Evolutionary conservation across 257 asterid species (phyloP).

Genomic region (Nicotiana tabacum): DNA sequence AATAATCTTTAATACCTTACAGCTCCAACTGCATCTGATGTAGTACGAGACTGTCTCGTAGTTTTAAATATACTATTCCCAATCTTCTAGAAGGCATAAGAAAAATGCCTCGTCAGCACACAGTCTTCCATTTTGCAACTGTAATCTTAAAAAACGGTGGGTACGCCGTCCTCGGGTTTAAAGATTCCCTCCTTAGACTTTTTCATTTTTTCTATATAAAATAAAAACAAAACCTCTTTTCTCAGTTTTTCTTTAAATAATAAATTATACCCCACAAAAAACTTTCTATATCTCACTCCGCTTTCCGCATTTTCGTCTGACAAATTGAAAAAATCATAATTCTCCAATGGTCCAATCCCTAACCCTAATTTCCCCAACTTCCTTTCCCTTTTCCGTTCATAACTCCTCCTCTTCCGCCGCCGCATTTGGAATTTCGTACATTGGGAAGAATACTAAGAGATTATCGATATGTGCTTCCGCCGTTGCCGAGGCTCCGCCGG

Average conservation of each 20-base stretch:
- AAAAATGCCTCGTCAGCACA: background rate
- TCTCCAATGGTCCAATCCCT: background rate
- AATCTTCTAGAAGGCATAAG: background rate
- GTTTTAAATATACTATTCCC: background rate
- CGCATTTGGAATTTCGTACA: background rate
- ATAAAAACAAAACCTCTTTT: background rate
- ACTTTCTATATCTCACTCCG: background rate
- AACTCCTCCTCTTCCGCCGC: background rate
- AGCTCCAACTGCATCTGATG: background rate
- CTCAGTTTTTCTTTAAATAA: background rate
- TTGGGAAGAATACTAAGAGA: background rate
- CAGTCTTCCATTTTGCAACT: background rate
- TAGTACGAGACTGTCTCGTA: background rate
- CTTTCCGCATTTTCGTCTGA: background rate
- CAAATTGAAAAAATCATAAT: background rate
- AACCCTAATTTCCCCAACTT: background rate
- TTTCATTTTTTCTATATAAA: background rate
- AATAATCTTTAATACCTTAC: too few species aligned
- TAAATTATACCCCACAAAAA: background rate
- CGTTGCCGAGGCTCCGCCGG: background rate
- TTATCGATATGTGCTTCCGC: background rate
- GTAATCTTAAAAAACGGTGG: background rate
- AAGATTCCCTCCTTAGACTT: background rate
- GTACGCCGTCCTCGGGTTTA: slow-evolving; percentile 1
- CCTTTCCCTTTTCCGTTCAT: background rate